Evolutionary conservation across 768 basidiomycete genomes (phyloP).

Genomic region (Lactarius hatsudake): DNA sequence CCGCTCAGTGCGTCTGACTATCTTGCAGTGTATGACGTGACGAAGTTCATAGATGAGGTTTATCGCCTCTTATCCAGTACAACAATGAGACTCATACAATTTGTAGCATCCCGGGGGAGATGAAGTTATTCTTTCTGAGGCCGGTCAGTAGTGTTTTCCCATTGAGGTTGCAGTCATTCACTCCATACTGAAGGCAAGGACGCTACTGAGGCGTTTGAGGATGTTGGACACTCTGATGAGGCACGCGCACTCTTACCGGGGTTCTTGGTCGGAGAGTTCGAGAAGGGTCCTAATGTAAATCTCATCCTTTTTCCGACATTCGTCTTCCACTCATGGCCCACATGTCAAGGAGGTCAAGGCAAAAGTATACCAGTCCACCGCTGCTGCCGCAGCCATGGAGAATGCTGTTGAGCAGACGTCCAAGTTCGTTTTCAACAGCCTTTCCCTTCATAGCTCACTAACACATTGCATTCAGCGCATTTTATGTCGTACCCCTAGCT

Average conservation of each 20-base stretch:
- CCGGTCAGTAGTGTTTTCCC: constrained; percentile 50
- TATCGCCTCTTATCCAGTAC: neutral
- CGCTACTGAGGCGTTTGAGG: constrained; percentile 98
- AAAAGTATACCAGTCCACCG: constrained; percentile 18
- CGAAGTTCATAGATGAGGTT: constrained; percentile 95
- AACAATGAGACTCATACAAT: constrained; percentile 6
- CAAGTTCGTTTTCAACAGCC: constrained; percentile 24
- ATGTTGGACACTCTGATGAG: constrained; percentile 99
- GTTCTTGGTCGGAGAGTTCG: constrained; percentile 81
- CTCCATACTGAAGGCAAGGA: constrained; percentile 66
- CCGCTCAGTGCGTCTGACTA: constrained; percentile 23
- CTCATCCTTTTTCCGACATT: neutral
- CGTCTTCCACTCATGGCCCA: neutral
- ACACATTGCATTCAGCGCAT: constrained; percentile 29
- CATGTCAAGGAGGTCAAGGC: constrained; percentile 16
- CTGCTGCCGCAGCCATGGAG: constrained; percentile 18
- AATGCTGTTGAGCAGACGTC: constrained; percentile 27
- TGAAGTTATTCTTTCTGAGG: constrained; percentile 93
- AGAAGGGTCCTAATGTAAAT: constrained; percentile 46
- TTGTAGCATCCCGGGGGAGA: constrained; percentile 93
- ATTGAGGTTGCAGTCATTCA: neutral
- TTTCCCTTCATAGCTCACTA: neutral
- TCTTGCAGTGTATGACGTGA: constrained; percentile 81
- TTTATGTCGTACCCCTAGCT: constrained; percentile 45
- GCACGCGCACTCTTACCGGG: constrained; percentile 91